These are phyloP conservation scores for Trichophyton equinum DNA, from an alignment of 2,329 filamentous ascomycete species.

Conservation along the genomic window DNA sequence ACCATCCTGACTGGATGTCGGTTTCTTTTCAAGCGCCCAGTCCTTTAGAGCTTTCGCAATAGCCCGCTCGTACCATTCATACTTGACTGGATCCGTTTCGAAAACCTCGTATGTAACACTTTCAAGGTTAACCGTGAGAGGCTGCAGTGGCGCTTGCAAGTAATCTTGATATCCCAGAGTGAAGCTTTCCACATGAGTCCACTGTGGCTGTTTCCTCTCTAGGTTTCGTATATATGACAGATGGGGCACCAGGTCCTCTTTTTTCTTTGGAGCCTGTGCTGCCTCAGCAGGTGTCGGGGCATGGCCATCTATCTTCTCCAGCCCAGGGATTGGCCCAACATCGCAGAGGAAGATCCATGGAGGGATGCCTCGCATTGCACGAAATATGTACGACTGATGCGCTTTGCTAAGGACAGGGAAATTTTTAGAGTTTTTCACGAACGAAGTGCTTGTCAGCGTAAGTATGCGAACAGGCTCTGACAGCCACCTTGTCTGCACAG, in stretches of 20 bases:
- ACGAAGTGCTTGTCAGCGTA: constrained; percentile 40
- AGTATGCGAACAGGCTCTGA: constrained; percentile 50
- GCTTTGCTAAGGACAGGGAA: constrained; percentile 47
- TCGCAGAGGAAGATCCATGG: constrained; percentile 51
- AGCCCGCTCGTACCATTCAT: constrained; percentile 84
- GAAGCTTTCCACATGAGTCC: constrained; percentile 51
- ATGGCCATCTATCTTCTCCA: constrained; percentile 14
- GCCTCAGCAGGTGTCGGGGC: constrained; percentile 59
- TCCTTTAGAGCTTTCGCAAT: constrained; percentile 69
- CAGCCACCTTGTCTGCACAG: constrained; percentile 49
- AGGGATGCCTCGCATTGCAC: constrained; percentile 43
- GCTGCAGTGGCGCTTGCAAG: constrained; percentile 86
- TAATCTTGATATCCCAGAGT: constrained; percentile 77
- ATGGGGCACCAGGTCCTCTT: constrained; percentile 49
- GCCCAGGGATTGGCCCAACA: constrained; percentile 42
- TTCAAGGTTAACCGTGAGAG: constrained; percentile 89
- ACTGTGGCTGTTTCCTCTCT: constrained; percentile 64
- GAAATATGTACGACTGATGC: constrained; percentile 46
- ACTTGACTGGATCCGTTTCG: constrained; percentile 96
- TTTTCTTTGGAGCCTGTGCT: constrained; percentile 36
- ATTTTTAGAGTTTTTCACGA: constrained; percentile 46
- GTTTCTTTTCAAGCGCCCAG: constrained; percentile 59
- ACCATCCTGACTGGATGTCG: constrained; percentile 58
- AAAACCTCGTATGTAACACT: constrained; percentile 98
- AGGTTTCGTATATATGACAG: constrained; percentile 74